Base-by-base conservation (phyloP, 441 rosid species). In the Biscutella laevigata region DNA sequence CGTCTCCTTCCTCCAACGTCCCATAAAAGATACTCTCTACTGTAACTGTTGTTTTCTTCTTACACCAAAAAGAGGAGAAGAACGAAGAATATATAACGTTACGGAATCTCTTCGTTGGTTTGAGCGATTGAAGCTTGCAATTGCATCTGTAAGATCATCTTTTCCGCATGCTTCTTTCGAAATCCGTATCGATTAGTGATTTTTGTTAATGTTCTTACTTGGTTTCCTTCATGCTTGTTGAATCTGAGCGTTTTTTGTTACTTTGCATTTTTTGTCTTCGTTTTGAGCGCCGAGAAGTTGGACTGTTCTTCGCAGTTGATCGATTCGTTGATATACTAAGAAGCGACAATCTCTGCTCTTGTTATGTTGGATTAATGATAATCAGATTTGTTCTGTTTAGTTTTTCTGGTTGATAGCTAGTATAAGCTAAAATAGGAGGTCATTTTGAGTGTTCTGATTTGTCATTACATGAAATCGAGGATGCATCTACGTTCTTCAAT, bases 1-100 rank as follows among this genome's bases (percentile, higher is more conserved):
- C 43, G 27, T 33, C 70, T 35, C 8, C 50, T 55, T 57, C 68
- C 37, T 41, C 55, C 64, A 39, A 71, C 53, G 67, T 68, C 71
- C 71, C 70, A 12, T 45, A 44, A 38, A 48, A 42, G 20, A 38
- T 16, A 59, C 37, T 32, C 56, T 50, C 3, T 40, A 59, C 61
- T 59, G 71, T 59, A 67, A 67, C 66, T 33, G 62, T 57, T 41
- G 34, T 38, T 17, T 4, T 34, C 33, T 50, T 50, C 10, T 7
- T 29, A 6, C 42, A 42, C 26, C 12, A 36, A 36, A 33, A 21
- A 25, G 12, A 25, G 8, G 11, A 24, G 20, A n/a, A 59, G 12
- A 15, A n/a, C 41, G 38, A 39, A 24, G 19, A 45, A 4, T 4
- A 3, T 22, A 9, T 7, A 14, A 40, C 46, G 66, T 39, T n/a